Percentiles rank a stretch among this genome's conserved stretches.
phyloP scores from a whole-genome alignment of 1,284 basidiomycete species.

The Boletus semigastroideus region DNA sequence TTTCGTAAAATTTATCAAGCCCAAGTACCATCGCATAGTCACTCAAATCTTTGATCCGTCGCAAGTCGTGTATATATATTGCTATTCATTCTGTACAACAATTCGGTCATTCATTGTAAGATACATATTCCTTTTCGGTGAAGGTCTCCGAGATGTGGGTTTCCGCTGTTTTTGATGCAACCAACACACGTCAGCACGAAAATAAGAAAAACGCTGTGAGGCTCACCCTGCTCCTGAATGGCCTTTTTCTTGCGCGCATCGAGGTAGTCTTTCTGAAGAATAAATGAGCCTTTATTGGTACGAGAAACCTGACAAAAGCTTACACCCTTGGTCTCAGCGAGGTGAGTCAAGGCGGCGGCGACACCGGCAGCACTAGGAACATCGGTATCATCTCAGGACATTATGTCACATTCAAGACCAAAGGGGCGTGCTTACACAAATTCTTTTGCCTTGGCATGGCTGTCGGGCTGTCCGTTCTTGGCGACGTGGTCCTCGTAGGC shows the following conservation, averaged over 20 bases:
- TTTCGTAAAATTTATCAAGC: too few relatives aligned
- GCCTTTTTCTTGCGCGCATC: neutral
- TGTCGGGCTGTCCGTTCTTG: slow-evolving; percentile 12
- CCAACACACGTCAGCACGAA: neutral
- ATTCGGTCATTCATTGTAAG: too few relatives aligned
- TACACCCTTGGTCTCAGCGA: slow-evolving; percentile 28
- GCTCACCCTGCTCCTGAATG: slow-evolving; percentile 4
- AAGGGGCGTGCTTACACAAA: slow-evolving; percentile 3
- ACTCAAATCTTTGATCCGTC: too few relatives aligned
- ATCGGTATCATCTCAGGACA: neutral
- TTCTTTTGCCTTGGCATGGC: slow-evolving; percentile 19
- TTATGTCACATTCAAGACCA: neutral
- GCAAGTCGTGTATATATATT: too few relatives aligned
- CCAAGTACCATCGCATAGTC: too few relatives aligned
- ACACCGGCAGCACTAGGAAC: slow-evolving; percentile 1
- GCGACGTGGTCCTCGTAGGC: slow-evolving; percentile 13
- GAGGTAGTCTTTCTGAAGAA: slow-evolving; percentile 10
- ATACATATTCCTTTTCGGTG: too few relatives aligned
- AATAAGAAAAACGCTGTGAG: neutral
- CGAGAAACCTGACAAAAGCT: neutral
- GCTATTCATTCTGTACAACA: too few relatives aligned
- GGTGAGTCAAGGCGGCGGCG: slow-evolving; percentile 8
- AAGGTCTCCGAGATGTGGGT: too few relatives aligned
- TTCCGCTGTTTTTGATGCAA: too few relatives aligned
- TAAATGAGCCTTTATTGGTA: neutral